Base-by-base conservation (phyloP, 768 basidiomycete genomes). In the Galerina marginata region DNA sequence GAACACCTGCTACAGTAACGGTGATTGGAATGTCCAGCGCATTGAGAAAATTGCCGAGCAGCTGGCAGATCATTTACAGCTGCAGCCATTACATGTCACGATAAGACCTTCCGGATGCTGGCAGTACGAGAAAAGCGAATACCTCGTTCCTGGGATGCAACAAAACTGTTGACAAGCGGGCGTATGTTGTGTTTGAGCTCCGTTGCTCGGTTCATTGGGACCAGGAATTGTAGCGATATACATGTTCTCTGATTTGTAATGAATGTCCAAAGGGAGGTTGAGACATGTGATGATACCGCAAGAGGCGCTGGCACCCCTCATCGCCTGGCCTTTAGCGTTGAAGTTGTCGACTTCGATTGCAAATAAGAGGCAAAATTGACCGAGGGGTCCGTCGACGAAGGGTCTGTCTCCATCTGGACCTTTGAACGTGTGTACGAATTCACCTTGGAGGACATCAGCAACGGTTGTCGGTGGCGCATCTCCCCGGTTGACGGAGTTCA, bases 301-400 rank as follows among this genome's bases (percentile, higher is more conserved):
- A 1, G 74, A 77, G 2, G 64, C 61, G 4, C 25, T 59, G 3
- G 64, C 65, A 15, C 71, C 72, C 9, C 57, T 45, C 11, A 67
- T 62, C 4, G 15, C 63, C 23, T 65, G 62, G 1, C 70, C 69
- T 38, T 76, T 43, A 0, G 72, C 52, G 55, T 71, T 69, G 61
- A 79, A 77, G 46, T 72, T 73, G 53, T 77, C 71, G 5, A 77
- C 14, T 12, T 73, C 66, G 3, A 75, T 44, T 0, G 65, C 66
- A 46, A 74, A 71, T 0, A 69, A 42, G 29, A 60, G 60, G 14
- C 62, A 53, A 12, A 59, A 59, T 56, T 63, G 59, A 11, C 20
- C 48, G 10, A 42, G 45, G 9, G 63, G 59, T 42, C 59, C 45
- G 25, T 62, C 55, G 25, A 66, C 45, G 43, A 65, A 65, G 12